A percentile compares a stretch with the other conserved stretches of the same genome.
These are phyloP conservation scores for Aspergillus conjunctus DNA, from an alignment of 495 filamentous ascomycete species.

Conservation along the genomic window DNA sequence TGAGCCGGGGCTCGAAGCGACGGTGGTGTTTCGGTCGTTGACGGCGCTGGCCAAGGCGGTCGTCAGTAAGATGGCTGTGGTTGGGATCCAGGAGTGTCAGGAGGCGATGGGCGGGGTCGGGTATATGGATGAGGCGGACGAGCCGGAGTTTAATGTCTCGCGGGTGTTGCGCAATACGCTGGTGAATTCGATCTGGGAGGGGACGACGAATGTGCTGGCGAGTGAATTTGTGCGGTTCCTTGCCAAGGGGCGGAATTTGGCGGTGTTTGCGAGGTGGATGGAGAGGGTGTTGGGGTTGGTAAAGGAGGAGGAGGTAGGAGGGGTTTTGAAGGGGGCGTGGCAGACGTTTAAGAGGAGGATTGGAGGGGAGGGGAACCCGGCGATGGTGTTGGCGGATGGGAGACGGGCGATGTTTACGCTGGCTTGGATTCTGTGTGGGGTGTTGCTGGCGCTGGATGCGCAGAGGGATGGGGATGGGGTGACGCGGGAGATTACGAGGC, in stretches of 20 bases:
- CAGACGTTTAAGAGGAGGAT: slow-evolving; percentile 17
- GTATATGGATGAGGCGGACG: slow-evolving; percentile 60
- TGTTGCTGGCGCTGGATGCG: slow-evolving; percentile 35
- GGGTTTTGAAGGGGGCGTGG: background rate
- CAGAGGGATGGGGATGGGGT: slow-evolving; percentile 34
- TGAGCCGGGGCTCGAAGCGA: slow-evolving; percentile 27
- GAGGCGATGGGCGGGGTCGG: slow-evolving; percentile 76
- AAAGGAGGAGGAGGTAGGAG: background rate
- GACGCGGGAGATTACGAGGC: slow-evolving; percentile 33
- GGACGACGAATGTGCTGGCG: slow-evolving; percentile 70
- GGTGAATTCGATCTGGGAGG: slow-evolving; percentile 74
- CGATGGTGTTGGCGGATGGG: slow-evolving; percentile 33
- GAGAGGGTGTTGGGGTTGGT: slow-evolving; percentile 18
- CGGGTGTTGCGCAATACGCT: slow-evolving; percentile 65
- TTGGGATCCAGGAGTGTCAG: slow-evolving; percentile 64
- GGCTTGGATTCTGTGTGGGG: slow-evolving; percentile 37
- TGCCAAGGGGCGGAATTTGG: slow-evolving; percentile 44
- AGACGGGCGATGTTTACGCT: slow-evolving; percentile 42
- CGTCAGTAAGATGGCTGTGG: slow-evolving; percentile 55
- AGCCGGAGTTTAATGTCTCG: slow-evolving; percentile 61
- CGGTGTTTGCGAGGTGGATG: slow-evolving; percentile 37
- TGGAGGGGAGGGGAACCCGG: slow-evolving; percentile 5
- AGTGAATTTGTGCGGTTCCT: slow-evolving; percentile 62
- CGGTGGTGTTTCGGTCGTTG: slow-evolving; percentile 61
- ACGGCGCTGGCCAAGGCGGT: slow-evolving; percentile 69